Evolutionary conservation across 257 asterid species (phyloP), one percentile per base, ranked within the genome.

Genomic region (Misopates orontium): DNA sequence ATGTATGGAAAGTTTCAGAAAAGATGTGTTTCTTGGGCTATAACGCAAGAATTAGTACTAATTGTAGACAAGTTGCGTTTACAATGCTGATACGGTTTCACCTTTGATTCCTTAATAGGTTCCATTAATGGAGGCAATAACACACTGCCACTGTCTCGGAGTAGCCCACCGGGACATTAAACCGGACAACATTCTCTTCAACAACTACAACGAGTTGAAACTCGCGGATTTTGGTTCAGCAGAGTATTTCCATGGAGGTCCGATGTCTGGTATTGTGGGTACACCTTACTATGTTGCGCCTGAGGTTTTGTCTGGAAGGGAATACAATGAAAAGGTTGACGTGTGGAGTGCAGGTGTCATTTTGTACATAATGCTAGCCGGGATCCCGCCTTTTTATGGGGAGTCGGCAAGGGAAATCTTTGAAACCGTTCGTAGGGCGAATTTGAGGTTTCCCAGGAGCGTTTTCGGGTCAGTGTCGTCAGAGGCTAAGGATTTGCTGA

Each of bases 221-320:
- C 86, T 90, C 24, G 94, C 90, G 0, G 97, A 90, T 48, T 90
- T 90, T 50, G 97, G 97, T 10, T 83, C 96, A 0, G 90, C 97
- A 0, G 90, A 85, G 80, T 72, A 56, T 44, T 74, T 83, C 77
- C 69, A 45, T 4, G 80, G 84, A 15, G 71, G 57, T 21, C 75
- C 52, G 11, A 82, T 82, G 87, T 71, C 79, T 13, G 87, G 87
- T 13, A 69, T 79, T 12, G 87, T 82, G 0, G 87, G 87, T 62
- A 82, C 87, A 4, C 87, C 87, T 10, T 82, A 82, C 71, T 85
- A 85, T 5, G 84, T 85, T 5, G 88, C 91, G 5, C 88, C 88
- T 0, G 91, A 85, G 64, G 85, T 85, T 4, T 24, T 85, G 12
- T 44, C 73, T 0, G 88, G 88, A 3, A 65, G 70, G 18, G 81